Evolutionary conservation across 306 rosid species (phyloP), one percentile per base, ranked within the genome.

Genomic region (Lagenaria siceraria): DNA sequence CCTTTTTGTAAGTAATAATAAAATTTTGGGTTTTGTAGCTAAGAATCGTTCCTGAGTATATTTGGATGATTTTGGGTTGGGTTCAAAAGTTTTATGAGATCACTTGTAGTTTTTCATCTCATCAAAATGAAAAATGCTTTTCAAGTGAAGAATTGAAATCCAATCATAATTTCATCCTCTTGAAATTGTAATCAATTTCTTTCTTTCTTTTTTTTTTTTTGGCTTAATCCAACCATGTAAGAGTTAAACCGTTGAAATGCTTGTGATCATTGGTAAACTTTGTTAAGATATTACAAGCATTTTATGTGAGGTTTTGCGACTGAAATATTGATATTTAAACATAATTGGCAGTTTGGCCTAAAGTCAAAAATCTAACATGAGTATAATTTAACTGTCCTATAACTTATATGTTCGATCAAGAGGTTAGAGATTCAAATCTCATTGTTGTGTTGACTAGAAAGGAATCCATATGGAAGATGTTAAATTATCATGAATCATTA

Each of bases 1-100:
- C 55, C 54, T 48, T 17, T 46, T 72, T 72, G 76, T 72, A 72
- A 48, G 17, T 72, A 72, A 27, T 25, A 43, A 71, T 71, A 71
- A 48, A 15, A 7, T 1, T 24, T 69, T 71, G 46, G 75, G 59
- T 15, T 51, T 51, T 9, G 19, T 24, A 42, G 54, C 35, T 42
- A 12, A 64, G 54, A 42, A 43, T 22, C 19, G 21, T 42, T 66
- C 8, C 18, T n/a, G 9, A 19, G 19, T 29, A 29, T 29, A 29
- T 29, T 29, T 29, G 1, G 31, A 29, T 9, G 1, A 18, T 8
- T 0, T 8, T 18, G 36, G 48, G 52, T 31, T 18, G 29, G 3
- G n/a, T 29, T 29, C 70, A 35, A 33, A 63, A 63, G 14, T 33
- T 35, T 4, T 13, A 63, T 35, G 46, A 18, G 15, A 64, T 18